Evolutionary conservation across 2,329 filamentous ascomycete genomes (phyloP).

Genomic region (Mariannaea sp.): DNA sequence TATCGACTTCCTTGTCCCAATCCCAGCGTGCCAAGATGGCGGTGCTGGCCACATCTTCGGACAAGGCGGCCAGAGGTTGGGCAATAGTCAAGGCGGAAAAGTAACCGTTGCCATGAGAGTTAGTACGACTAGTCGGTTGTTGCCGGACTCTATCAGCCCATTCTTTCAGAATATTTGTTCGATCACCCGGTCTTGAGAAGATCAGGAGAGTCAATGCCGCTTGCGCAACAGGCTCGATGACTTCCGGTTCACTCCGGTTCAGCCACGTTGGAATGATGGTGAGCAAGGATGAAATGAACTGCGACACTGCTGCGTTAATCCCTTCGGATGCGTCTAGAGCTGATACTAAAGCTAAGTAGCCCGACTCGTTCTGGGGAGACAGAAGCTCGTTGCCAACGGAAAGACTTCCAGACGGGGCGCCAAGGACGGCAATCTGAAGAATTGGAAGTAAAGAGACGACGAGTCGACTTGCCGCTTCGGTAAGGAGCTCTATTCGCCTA

Average conservation of each 20-base stretch:
- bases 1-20: slow-evolving; percentile 55
- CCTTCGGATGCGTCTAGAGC: slow-evolving; percentile 21
- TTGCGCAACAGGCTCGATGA: slow-evolving; percentile 54
- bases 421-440: slow-evolving; percentile 46
- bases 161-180: slow-evolving; percentile 46
- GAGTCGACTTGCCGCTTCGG: slow-evolving; percentile 64
- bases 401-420: slow-evolving; percentile 14
- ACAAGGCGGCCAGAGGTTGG: slow-evolving; percentile 46
- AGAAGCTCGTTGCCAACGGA: slow-evolving; percentile 35
- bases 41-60: slow-evolving; percentile 45
- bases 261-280: slow-evolving; percentile 53
- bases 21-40: slow-evolving; percentile 60
- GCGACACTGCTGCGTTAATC: slow-evolving; percentile 17
- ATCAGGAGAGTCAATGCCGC: slow-evolving; percentile 57
- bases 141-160: slow-evolving; percentile 53
- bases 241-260: slow-evolving; percentile 54
- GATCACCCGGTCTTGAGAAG: slow-evolving; percentile 45
- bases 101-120: slow-evolving; percentile 53
- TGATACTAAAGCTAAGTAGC: slow-evolving; percentile 32
- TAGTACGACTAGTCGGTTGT: slow-evolving; percentile 41
- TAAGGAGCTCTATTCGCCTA: slow-evolving; percentile 67
- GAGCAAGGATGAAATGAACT: slow-evolving; percentile 36
- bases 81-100: slow-evolving; percentile 59
- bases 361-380: slow-evolving; percentile 24
- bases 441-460: slow-evolving; percentile 58